These are phyloP conservation scores for Botryotinia narcissicola DNA, from an alignment of 2,329 filamentous ascomycete species.

Conservation along the genomic window DNA sequence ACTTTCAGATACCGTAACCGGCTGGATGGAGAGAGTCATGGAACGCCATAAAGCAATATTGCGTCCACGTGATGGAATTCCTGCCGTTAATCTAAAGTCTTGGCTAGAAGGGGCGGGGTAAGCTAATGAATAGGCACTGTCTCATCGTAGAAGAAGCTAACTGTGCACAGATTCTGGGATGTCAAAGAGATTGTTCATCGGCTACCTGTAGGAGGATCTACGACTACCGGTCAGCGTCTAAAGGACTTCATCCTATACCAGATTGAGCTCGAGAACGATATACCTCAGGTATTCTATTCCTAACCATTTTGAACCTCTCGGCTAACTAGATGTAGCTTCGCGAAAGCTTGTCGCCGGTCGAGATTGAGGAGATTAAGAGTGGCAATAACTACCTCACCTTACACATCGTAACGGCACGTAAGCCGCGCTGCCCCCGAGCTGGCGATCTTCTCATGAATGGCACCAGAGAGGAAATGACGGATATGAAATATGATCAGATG, in stretches of 20 bases:
- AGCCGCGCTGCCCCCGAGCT: conserved; percentile 30
- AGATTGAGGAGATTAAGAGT: conserved; percentile 23
- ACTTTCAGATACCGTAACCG: conserved; percentile 30
- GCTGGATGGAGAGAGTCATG: conserved; percentile 33
- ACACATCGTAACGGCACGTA: conserved; percentile 37
- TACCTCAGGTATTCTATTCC: conserved; percentile 12
- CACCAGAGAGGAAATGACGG: conserved; percentile 34
- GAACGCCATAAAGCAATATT: conserved; percentile 32
- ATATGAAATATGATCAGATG: conserved; percentile 34
- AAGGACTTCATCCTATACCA: conserved; percentile 19
- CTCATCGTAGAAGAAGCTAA: conserved; percentile 16
- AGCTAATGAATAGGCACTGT: conserved; percentile 8
- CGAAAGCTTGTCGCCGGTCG: conserved; percentile 21
- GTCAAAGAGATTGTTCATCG: conserved; percentile 33
- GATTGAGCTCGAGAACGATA: conserved; percentile 24
- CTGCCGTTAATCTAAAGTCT: conserved; percentile 34
- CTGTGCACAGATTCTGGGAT: conserved; percentile 34
- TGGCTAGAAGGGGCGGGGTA: conserved; percentile 37
- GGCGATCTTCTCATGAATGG: conserved; percentile 35
- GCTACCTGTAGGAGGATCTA: conserved; percentile 29
- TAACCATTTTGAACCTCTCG: neutral
- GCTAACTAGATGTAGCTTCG: conserved; percentile 27
- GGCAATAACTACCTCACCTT: conserved; percentile 34
- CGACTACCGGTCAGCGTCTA: neutral
- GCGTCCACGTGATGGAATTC: conserved; percentile 33